Conservation (phyloP, 2,329 filamentous ascomycete species). For the Chaetomium olivaceum region DNA sequence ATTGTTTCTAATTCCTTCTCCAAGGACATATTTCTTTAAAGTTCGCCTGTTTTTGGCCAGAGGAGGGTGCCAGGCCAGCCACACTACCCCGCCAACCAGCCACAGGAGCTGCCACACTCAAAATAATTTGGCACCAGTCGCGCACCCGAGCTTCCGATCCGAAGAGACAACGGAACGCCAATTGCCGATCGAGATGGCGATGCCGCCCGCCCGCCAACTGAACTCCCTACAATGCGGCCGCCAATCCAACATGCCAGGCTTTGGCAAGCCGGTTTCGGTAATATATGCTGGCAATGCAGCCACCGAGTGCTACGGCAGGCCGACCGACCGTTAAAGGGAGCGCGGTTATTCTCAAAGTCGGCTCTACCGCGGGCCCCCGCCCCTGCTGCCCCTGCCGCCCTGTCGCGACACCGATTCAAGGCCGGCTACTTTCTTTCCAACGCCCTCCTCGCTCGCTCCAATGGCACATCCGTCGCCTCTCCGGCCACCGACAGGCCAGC, state of each 20-base stretch:
- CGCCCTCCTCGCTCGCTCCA: conserved; percentile 35
- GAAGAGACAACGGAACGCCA: conserved; percentile 12
- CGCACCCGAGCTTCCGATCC: background rate
- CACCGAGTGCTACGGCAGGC: conserved; percentile 26
- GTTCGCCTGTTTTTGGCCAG: too few relatives aligned
- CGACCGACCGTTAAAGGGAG: conserved; percentile 3
- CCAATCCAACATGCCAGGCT: conserved; percentile 27
- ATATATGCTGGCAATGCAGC: conserved; percentile 35
- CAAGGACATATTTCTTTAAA: too few relatives aligned
- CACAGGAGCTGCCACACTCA: conserved; percentile 11
- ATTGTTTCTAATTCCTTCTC: too few relatives aligned
- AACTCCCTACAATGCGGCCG: conserved; percentile 33
- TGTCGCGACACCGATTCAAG: conserved; percentile 32
- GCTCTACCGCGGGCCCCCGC: conserved; percentile 27
- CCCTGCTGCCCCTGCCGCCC: conserved; percentile 15
- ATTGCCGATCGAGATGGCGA: conserved; percentile 33
- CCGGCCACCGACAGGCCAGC: background rate
- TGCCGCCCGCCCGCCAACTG: conserved; percentile 31
- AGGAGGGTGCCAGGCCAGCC: background rate
- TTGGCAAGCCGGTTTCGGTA: conserved; percentile 27
- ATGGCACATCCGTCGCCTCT: conserved; percentile 30
- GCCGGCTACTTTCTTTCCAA: conserved; percentile 42
- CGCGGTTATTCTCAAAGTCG: conserved; percentile 31
- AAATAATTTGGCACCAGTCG: background rate
- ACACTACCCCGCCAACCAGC: conserved; percentile 1